A percentile compares a stretch with the other conserved stretches of the same genome.
phyloP scores from a whole-genome alignment of 2,329 filamentous ascomycete genomes.

The Hymenoscyphus fructigenus region DNA sequence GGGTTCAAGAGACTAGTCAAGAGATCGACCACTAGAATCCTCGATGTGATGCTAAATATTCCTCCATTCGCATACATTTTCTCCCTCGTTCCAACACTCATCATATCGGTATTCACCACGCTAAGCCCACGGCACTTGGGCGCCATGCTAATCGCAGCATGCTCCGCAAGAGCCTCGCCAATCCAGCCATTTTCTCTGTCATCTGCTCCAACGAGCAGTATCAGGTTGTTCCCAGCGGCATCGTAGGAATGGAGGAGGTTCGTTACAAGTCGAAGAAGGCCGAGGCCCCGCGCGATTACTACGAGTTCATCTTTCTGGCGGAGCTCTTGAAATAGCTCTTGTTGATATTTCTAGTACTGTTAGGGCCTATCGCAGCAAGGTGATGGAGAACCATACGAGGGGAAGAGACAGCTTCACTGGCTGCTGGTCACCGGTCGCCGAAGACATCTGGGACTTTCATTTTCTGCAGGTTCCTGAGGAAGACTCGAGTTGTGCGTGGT shows the following conservation, averaged over 20 bases:
- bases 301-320: constrained; percentile 91
- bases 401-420: constrained; percentile 82
- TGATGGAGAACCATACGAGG: constrained; percentile 48
- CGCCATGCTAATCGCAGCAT: constrained; percentile 84
- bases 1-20: constrained; percentile 80
- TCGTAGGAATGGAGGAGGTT: constrained; percentile 97
- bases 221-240: constrained; percentile 88
- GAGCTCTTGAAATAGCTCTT: constrained; percentile 89
- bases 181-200: constrained; percentile 97
- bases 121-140: constrained; percentile 81
- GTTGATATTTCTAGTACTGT: constrained; percentile 73
- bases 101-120: constrained; percentile 91
- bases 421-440: constrained; percentile 44
- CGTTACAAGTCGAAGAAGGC: constrained; percentile 87
- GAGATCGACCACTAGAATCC: constrained; percentile 91
- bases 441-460: constrained; percentile 37
- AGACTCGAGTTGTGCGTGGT: not conserved
- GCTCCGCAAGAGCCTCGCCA: constrained; percentile 91
- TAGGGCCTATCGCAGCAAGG: constrained; percentile 12
- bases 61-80: constrained; percentile 89
- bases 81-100: constrained; percentile 81
- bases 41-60: constrained; percentile 92
- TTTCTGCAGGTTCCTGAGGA: constrained; percentile 9
- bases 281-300: constrained; percentile 85
- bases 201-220: constrained; percentile 84